Base-by-base conservation (phyloP, 495 filamentous ascomycete genomes). In the Podospora pseudoanserina region DNA sequence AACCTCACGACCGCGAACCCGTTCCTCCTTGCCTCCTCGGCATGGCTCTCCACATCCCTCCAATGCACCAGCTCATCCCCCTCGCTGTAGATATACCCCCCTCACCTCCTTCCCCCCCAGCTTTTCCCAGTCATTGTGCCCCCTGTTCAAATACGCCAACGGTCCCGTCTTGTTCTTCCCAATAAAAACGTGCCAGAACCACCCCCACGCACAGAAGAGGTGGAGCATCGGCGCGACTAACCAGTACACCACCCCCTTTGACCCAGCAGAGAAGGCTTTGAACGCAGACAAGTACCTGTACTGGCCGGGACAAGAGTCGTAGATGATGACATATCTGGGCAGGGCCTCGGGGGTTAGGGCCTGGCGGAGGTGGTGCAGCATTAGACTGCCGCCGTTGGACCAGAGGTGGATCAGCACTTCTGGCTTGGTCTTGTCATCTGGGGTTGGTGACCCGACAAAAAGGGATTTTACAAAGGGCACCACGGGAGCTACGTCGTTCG, bases 381-480 rank as follows among this genome's bases (percentile, higher is more conserved):
- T 73, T 2, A 73, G 70, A n/a, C 72, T 70, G 19, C 82, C 82
- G 63, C 82, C 82, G 74, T 82, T 83, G 58, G 81, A 83, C 68
- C 79, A 82, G 59, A 76, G 49, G 69, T 85, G 82, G 67, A 80
- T 70, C 4, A 81, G 69, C 6, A 84, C 70, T 63, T 79, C 67
- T 3, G 80, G 65, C 68, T 75, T 20, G 32, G 19, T 18, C 0
- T 5, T 49, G 13, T 28, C 4, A 6, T 4, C 30, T 32, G 30
- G 58, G 15, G 3, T 26, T 5, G 2, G 65, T 58, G 11, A 20
- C 30, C 30, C 30, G 57, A 15, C 65, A 39, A 76, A 67, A 6
- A 70, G 26, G 16, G 70, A 67, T 0, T 65, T 64, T 18, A 80
- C 9, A 15, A 71, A 63, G n/a, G 72, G 64, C 0, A 71, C 67